These are phyloP conservation scores for Novymonas esmeraldas DNA, from an alignment of 208 protist genomes.

Conservation along the genomic window DNA sequence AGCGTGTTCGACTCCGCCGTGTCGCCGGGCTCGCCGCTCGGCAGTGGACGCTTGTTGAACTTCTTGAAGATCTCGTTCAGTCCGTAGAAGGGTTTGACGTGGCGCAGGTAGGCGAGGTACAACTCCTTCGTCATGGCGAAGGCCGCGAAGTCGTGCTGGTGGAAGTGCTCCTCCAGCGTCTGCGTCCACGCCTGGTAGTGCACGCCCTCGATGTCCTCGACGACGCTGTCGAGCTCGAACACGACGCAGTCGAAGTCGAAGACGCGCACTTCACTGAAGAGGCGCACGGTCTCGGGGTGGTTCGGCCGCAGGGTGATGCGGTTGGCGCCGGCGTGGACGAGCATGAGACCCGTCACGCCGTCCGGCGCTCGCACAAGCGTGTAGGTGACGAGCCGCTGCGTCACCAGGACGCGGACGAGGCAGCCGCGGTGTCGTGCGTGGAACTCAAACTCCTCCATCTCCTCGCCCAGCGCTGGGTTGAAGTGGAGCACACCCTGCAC, in stretches of 20 bases:
- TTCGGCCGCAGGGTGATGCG: slow-evolving; percentile 61
- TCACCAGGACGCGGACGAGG: slow-evolving; percentile 72
- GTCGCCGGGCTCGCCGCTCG: slow-evolving; percentile 53
- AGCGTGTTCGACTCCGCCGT: slow-evolving; percentile 52
- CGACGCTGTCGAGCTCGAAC: slow-evolving; percentile 88
- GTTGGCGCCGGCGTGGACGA: slow-evolving; percentile 76
- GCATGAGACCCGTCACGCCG: slow-evolving; percentile 51
- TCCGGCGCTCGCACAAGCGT: slow-evolving; percentile 48
- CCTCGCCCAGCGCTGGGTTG: slow-evolving; percentile 75
- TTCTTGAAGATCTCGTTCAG: slow-evolving; percentile 72
- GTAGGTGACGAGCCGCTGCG: slow-evolving; percentile 77
- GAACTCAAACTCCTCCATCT: slow-evolving; percentile 82
- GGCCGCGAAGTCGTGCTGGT: slow-evolving; percentile 39
- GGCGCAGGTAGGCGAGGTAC: slow-evolving; percentile 85
- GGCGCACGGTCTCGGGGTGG: slow-evolving; percentile 66
- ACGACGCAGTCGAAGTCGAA: slow-evolving; percentile 92
- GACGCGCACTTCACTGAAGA: slow-evolving; percentile 70
- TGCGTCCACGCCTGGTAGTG: slow-evolving; percentile 89
- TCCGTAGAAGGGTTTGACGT: slow-evolving; percentile 66
- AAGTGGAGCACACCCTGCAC: slow-evolving; percentile 81
- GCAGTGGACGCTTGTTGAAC: slow-evolving; percentile 44
- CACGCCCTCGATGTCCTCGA: slow-evolving; percentile 77
- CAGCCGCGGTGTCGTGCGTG: slow-evolving; percentile 73
- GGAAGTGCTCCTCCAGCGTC: slow-evolving; percentile 75
- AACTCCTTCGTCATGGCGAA: slow-evolving; percentile 75